phyloP scores from a whole-genome alignment of 1,139 yeast genomes.

The Pichia sp. region DNA sequence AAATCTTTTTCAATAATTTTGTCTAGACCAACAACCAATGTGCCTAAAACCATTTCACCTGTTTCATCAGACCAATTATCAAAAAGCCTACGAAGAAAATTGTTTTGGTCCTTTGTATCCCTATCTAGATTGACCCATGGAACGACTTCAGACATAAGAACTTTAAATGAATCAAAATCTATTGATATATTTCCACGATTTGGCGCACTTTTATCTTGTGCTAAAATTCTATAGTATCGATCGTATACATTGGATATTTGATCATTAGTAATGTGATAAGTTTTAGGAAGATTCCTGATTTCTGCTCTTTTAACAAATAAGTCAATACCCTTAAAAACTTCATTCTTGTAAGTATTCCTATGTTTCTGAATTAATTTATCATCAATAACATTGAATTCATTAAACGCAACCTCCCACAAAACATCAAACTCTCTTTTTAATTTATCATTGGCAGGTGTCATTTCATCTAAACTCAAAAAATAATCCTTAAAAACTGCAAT shows the following conservation, averaged over 20 bases:
- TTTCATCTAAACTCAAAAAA: slow-evolving; percentile 70
- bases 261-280: slow-evolving; percentile 50
- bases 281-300: slow-evolving; percentile 73
- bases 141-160: slow-evolving; percentile 73
- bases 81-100: slow-evolving; percentile 60
- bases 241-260: slow-evolving; percentile 75
- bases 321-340: slow-evolving; percentile 80
- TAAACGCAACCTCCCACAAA: slow-evolving; percentile 83
- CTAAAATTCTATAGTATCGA: slow-evolving; percentile 68
- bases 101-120: slow-evolving; percentile 29
- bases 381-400: slow-evolving; percentile 76
- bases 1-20: slow-evolving; percentile 64
- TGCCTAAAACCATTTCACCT: slow-evolving; percentile 56
- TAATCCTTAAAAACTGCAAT: slow-evolving; percentile 79
- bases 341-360: slow-evolving; percentile 66
- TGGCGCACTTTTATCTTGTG: slow-evolving; percentile 56
- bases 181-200: slow-evolving; percentile 47
- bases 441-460: slow-evolving; percentile 57
- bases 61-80: slow-evolving; percentile 38
- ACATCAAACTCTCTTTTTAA: slow-evolving; percentile 84
- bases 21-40: slow-evolving; percentile 69
- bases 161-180: slow-evolving; percentile 65
- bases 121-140: slow-evolving; percentile 58
- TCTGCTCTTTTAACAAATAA: slow-evolving; percentile 90
- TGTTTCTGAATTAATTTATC: slow-evolving; percentile 67